These are phyloP conservation scores for Volvox carteri DNA, from an alignment of 163 green algal genomes.

Conservation along the genomic window DNA sequence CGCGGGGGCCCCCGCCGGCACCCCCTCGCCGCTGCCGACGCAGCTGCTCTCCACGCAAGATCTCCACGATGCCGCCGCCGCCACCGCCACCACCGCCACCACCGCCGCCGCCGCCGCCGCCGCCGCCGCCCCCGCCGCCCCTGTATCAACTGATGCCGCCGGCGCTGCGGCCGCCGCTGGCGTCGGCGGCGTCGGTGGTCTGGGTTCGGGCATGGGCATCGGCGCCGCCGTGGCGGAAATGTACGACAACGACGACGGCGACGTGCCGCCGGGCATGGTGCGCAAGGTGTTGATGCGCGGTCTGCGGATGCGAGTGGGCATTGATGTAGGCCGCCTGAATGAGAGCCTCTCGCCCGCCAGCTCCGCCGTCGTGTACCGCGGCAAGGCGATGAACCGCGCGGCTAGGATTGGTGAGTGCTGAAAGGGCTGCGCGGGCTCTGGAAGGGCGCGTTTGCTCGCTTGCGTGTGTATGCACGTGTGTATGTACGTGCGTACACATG, in stretches of 20 bases:
- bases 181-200: background rate
- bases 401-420: conserved; percentile 40
- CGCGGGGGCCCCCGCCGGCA: conserved; percentile 15
- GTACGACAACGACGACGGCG: conserved; percentile 40
- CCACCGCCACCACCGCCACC: background rate
- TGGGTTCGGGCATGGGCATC: background rate
- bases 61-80: background rate
- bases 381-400: conserved; percentile 54
- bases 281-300: conserved; percentile 44
- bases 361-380: conserved; percentile 32
- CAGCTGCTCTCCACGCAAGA: background rate
- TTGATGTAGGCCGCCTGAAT: conserved; percentile 49
- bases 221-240: conserved; percentile 29
- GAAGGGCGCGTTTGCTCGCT: too few species aligned
- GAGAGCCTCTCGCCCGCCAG: conserved; percentile 30
- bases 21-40: background rate
- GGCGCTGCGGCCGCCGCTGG: background rate
- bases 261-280: conserved; percentile 42
- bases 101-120: background rate
- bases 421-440: background rate
- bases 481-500: too few species aligned
- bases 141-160: background rate
- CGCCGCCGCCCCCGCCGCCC: background rate
- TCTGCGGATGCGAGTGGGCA: conserved; percentile 59
- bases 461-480: too few species aligned